Evolutionary conservation across 2,329 filamentous ascomycete species (phyloP), one percentile per base, ranked within the genome.

Genomic region (Triangularia verruculosa): DNA sequence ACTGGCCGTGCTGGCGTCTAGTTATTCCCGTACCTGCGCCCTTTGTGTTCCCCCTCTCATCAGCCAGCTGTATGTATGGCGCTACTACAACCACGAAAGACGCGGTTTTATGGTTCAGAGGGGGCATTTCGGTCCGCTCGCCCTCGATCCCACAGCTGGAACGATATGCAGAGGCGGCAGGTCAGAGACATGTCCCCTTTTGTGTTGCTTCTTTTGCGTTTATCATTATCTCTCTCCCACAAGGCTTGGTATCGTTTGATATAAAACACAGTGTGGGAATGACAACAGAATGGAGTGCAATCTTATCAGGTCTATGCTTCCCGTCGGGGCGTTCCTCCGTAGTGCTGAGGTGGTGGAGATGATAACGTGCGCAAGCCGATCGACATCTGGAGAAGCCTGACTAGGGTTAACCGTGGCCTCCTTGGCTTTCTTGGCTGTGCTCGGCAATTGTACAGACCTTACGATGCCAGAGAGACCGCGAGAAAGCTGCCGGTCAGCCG

Each of bases 401-500:
- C 56, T 24, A n/a, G 51, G 51, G 22, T 54, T 24, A 25, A 54
- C 51, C 22, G 51, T 54, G 51, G 51, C 51, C 51, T 54, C 47
- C 57, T 59, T 59, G 57, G 57, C 57, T 59, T 43, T 56, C 59
- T 59, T 59, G 61, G 57, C 51, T 43, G 39, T 32, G 55, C 47
- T 66, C 68, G 68, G 69, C 69, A 71, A 71, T 71, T 69, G 67
- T n/a, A n/a, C n/a, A 30, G n/a, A 47, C 25, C 54, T 57, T 27
- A 58, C 43, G 56, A 63, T 55, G 30, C 62, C n/a, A 25, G 57
- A 25, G n/a, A 39, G 24, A 20, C 32, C 34, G 43, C 24, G 43
- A 30, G 34, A 51, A 59, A 51, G 32, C 54, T 66, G 65, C 67
- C 62, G 60, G 60, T 57, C 47, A 64, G 60, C 64, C 68, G 66